Evolutionary conservation across 2,329 filamentous ascomycete species (phyloP), one percentile per base, ranked within the genome.

Genomic region (Neurospora sp.): DNA sequence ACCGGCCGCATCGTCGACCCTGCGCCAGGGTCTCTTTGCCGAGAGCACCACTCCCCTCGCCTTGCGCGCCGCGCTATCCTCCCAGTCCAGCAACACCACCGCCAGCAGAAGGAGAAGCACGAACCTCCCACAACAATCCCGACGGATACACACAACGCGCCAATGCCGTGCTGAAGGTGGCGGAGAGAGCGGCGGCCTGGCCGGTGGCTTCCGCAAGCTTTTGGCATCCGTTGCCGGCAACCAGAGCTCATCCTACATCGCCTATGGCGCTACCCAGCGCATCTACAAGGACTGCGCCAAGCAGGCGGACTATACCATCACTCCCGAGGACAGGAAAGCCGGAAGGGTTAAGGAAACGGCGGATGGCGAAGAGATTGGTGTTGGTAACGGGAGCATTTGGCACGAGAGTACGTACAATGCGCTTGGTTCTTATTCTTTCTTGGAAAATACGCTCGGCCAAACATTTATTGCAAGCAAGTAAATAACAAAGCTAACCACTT

Each of bases 341-440:
- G 88, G 86, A 0, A 85, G 87, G 66, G 86, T 96, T 68, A 87
- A 88, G 37, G 90, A 89, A 79, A 91, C 91, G 2, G 88, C 87
- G 68, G 89, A 91, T 39, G 94, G 93, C 8, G 92, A 96, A 79
- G 92, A 98, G 79, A 79, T 98, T 67, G 94, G 95, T 17, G 83
- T 87, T 33, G 90, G 90, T 52, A 70, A 68, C 3, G 84, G 85
- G 33, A 89, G 90, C 12, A 91, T 89, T 84, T 97, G 95, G 95
- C 92, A 96, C 79, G 84, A 89, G 76, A 88, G 93, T 96, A 83
- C 69, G 86, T 80, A 23, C 39, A n/a, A 46, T 46, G 43, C 19
- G 10, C 43, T 46, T 12, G 43, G 10, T 52, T 23, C 19, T 41
- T 3, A n/a, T 19, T 39, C 28, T n/a, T 43, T 6, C 41, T 19